Percentiles rank a stretch among this genome's conserved stretches.
These are phyloP conservation scores for Dentipellis sp. DNA, from an alignment of 768 basidiomycete genomes.

Conservation along the genomic window DNA sequence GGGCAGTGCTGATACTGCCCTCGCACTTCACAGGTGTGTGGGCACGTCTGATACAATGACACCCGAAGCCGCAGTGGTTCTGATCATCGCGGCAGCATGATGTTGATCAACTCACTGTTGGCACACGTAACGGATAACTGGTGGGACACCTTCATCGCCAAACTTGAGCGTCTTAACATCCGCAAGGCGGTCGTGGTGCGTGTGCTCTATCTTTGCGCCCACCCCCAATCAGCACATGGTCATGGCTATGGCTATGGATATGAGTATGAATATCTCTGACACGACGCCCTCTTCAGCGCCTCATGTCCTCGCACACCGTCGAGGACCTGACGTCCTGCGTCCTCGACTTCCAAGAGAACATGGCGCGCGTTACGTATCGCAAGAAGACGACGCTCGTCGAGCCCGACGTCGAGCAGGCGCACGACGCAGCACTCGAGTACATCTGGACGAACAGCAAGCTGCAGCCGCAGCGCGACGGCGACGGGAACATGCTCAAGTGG, in stretches of 20 bases:
- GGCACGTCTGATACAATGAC: neutral
- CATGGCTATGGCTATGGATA: neutral
- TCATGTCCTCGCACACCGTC: slow-evolving; percentile 75
- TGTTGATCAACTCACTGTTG: slow-evolving; percentile 81
- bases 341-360: slow-evolving; percentile 82
- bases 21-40: slow-evolving; percentile 70
- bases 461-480: slow-evolving; percentile 38
- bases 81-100: slow-evolving; percentile 46
- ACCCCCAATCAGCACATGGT: neutral
- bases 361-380: slow-evolving; percentile 68
- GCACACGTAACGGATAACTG: slow-evolving; percentile 67
- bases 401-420: slow-evolving; percentile 49
- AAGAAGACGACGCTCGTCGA: slow-evolving; percentile 77
- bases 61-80: slow-evolving; percentile 9
- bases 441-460: slow-evolving; percentile 64
- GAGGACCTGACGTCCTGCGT: slow-evolving; percentile 80
- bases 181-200: slow-evolving; percentile 76
- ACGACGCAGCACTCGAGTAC: slow-evolving; percentile 46
- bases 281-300: slow-evolving; percentile 35
- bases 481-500: slow-evolving; percentile 56
- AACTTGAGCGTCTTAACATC: slow-evolving; percentile 68
- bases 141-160: slow-evolving; percentile 73
- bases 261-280: slow-evolving; percentile 1
- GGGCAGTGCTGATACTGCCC: slow-evolving; percentile 75
- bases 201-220: slow-evolving; percentile 9